Conservation (phyloP, 1,284 basidiomycete species). For the Papiliotrema terrestris region DNA sequence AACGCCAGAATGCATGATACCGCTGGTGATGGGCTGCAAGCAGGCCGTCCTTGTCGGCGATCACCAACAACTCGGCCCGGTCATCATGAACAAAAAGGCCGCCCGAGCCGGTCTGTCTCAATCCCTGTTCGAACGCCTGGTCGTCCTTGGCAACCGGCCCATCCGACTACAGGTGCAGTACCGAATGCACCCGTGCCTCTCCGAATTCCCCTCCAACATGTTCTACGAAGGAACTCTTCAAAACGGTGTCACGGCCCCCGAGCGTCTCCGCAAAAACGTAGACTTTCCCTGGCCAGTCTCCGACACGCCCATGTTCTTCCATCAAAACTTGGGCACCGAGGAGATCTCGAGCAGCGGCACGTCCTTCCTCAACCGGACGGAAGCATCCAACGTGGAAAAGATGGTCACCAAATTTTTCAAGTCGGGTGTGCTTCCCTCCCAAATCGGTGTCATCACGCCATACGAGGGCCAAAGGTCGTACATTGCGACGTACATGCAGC, state of each 20-base stretch:
- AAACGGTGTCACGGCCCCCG: slow-evolving; percentile 98
- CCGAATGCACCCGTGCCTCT: slow-evolving; percentile 98
- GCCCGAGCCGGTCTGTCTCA: slow-evolving; percentile 95
- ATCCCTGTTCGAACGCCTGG: slow-evolving; percentile 95
- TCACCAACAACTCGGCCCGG: slow-evolving; percentile 96
- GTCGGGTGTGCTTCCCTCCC: slow-evolving; percentile 87
- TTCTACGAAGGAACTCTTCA: slow-evolving; percentile 99
- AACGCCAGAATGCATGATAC: slow-evolving; percentile 91
- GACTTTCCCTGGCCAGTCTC: slow-evolving; percentile 99
- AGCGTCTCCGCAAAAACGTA: slow-evolving; percentile 92
- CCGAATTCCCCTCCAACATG: slow-evolving; percentile 99
- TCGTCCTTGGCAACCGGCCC: slow-evolving; percentile 90
- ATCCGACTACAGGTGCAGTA: slow-evolving; percentile 99
- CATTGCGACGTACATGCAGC: slow-evolving; percentile 99
- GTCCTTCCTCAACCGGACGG: slow-evolving; percentile 96
- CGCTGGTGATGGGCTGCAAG: slow-evolving; percentile 95
- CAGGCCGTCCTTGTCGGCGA: slow-evolving; percentile 98
- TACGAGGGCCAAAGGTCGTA: slow-evolving; percentile 99
- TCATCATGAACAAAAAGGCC: slow-evolving; percentile 99
- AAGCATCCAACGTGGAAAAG: slow-evolving; percentile 98
- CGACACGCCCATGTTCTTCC: slow-evolving; percentile 99
- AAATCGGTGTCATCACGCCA: slow-evolving; percentile 98
- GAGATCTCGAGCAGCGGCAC: slow-evolving; percentile 98
- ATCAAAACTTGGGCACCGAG: slow-evolving; percentile 97
- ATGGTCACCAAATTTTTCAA: slow-evolving; percentile 99